phyloP scores from a whole-genome alignment of 176 grass and related monocot genomes.

The Triticum monococcum region DNA sequence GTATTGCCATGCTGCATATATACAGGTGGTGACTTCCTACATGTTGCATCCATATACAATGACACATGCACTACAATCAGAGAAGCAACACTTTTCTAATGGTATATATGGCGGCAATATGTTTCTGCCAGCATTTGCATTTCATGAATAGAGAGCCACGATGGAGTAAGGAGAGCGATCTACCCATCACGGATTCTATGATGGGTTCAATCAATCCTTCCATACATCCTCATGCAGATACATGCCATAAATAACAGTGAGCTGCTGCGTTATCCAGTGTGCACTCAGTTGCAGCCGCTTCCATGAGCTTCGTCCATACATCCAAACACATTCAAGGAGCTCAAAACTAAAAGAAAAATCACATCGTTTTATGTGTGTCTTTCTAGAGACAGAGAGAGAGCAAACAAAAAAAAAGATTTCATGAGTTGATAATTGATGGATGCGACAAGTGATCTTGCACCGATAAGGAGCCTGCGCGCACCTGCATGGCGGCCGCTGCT shows the following conservation, averaged over 20 bases:
- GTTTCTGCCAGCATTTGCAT: no score
- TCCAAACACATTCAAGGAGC: not conserved
- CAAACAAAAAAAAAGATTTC: not conserved
- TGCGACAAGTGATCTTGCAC: conserved; percentile 46
- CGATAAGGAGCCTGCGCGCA: not conserved
- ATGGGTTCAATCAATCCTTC: conserved; percentile 67
- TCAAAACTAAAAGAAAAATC: no score
- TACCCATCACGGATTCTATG: conserved; percentile 69
- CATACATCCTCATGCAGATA: not conserved
- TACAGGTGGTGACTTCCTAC: not conserved
- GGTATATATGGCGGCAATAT: no score
- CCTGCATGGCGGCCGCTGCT: conserved; percentile 10
- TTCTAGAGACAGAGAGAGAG: not conserved
- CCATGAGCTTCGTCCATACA: no score
- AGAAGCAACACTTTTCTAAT: no score
- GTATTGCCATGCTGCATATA: not conserved
- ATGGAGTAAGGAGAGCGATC: no score
- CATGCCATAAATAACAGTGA: no score
- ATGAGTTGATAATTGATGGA: conserved; percentile 8
- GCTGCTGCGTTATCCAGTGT: no score
- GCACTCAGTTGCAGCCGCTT: not conserved
- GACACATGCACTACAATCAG: no score
- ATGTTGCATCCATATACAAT: not conserved
- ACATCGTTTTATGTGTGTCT: not conserved
- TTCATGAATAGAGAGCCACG: no score